Conservation (phyloP, 2,329 filamentous ascomycete species). For the Drechslerella dactyloides region DNA sequence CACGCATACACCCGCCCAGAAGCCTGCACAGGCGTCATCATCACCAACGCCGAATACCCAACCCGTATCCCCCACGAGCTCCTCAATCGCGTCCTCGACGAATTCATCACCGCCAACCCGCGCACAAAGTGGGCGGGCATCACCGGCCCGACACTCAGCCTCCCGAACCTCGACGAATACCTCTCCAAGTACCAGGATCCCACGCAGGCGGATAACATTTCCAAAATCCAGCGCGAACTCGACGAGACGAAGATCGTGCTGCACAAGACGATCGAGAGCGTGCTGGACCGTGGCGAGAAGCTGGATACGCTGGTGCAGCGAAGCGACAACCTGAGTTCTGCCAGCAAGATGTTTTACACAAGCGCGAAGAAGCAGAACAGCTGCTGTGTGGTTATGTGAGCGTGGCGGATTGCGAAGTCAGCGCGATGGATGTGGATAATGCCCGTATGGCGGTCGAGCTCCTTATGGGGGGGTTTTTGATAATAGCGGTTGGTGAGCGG, state of each 20-base stretch:
- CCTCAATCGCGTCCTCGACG: conserved; percentile 69
- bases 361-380: conserved; percentile 82
- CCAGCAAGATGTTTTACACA: conserved; percentile 98
- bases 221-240: conserved; percentile 94
- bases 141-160: conserved; percentile 65
- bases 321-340: conserved; percentile 84
- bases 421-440: background rate
- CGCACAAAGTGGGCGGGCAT: conserved; percentile 67
- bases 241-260: conserved; percentile 97
- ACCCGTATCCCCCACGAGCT: conserved; percentile 82
- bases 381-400: conserved; percentile 74
- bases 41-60: conserved; percentile 77
- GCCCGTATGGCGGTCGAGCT: background rate
- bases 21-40: conserved; percentile 77
- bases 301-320: conserved; percentile 92
- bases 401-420: background rate
- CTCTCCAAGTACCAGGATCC: conserved; percentile 82
- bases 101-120: conserved; percentile 64
- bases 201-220: conserved; percentile 84
- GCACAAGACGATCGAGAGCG: conserved; percentile 93
- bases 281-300: conserved; percentile 91
- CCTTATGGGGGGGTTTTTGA: background rate
- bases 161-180: conserved; percentile 78
- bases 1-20: conserved; percentile 78
- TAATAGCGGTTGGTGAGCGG: background rate